phyloP scores from a whole-genome alignment of 768 basidiomycete genomes.

The Psilocybe subaeruginosa region DNA sequence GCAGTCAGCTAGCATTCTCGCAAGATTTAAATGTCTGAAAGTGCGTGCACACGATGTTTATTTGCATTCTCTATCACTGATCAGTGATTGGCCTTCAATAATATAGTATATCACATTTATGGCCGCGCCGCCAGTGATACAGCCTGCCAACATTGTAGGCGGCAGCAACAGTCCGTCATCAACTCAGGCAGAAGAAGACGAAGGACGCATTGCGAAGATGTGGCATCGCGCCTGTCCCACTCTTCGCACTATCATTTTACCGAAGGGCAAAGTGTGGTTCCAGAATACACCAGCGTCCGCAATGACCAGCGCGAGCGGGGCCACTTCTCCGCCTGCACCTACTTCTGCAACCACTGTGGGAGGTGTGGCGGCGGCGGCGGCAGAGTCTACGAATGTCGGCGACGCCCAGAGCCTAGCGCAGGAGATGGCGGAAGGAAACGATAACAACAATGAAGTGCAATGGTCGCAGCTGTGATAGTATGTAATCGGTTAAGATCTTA shows the following conservation, averaged over 20 bases:
- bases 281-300: conserved; percentile 22
- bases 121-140: conserved; percentile 31
- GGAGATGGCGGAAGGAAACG: neutral
- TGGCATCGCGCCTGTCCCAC: conserved; percentile 66
- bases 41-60: conserved; percentile 16
- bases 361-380: neutral
- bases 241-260: conserved; percentile 64
- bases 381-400: neutral
- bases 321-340: neutral
- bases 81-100: conserved; percentile 2
- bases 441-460: neutral
- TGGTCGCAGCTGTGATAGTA: conserved; percentile 7
- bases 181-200: conserved; percentile 31
- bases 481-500: neutral
- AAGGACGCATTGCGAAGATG: conserved; percentile 50
- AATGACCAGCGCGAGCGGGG: too few species aligned
- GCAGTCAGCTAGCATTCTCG: conserved; percentile 40
- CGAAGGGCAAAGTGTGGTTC: conserved; percentile 67
- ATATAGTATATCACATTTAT: conserved; percentile 63
- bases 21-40: conserved; percentile 41
- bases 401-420: neutral
- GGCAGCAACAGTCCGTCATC: neutral
- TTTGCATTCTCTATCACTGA: neutral
- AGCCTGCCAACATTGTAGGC: neutral
- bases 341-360: neutral